Evolutionary conservation across 768 basidiomycete species (phyloP).

Genomic region (Cyclocybe cylindracea): DNA sequence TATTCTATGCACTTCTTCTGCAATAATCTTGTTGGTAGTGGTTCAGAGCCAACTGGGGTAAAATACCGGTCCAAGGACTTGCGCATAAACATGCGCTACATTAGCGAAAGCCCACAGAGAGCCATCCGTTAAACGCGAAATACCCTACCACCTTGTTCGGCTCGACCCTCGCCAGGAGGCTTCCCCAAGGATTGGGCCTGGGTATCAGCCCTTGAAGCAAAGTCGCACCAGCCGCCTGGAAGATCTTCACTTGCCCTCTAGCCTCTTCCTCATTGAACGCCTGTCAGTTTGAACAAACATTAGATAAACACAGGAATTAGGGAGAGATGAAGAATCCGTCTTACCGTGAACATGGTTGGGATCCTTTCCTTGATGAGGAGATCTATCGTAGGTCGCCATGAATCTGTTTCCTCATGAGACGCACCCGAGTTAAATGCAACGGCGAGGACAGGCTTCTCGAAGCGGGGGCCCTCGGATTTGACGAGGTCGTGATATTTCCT

Average conservation of each 20-base stretch:
- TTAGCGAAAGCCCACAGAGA: conserved; percentile 32
- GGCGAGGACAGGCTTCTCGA: conserved; percentile 31
- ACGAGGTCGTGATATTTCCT: conserved; percentile 33
- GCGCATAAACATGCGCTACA: neutral
- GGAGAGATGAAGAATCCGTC: neutral
- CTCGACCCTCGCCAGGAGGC: conserved; percentile 24
- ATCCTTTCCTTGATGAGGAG: conserved; percentile 25
- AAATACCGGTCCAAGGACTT: too few species aligned
- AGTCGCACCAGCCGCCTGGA: conserved; percentile 19
- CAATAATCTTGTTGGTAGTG: neutral
- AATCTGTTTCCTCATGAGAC: conserved; percentile 19
- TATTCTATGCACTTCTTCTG: too few species aligned
- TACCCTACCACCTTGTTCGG: conserved; percentile 31
- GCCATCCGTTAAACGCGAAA: conserved; percentile 35
- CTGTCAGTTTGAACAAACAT: conserved; percentile 12
- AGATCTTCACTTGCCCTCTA: conserved; percentile 23
- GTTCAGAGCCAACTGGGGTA: neutral
- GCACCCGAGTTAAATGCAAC: conserved; percentile 37
- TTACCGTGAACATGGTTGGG: conserved; percentile 33
- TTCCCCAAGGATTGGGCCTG: conserved; percentile 31
- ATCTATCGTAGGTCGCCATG: conserved; percentile 27
- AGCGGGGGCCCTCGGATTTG: conserved; percentile 11
- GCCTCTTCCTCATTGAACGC: conserved; percentile 34
- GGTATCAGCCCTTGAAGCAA: conserved; percentile 26
- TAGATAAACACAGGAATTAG: neutral